phyloP scores from a whole-genome alignment of 2,329 filamentous ascomycete genomes.

The Colletotrichum australisinense region DNA sequence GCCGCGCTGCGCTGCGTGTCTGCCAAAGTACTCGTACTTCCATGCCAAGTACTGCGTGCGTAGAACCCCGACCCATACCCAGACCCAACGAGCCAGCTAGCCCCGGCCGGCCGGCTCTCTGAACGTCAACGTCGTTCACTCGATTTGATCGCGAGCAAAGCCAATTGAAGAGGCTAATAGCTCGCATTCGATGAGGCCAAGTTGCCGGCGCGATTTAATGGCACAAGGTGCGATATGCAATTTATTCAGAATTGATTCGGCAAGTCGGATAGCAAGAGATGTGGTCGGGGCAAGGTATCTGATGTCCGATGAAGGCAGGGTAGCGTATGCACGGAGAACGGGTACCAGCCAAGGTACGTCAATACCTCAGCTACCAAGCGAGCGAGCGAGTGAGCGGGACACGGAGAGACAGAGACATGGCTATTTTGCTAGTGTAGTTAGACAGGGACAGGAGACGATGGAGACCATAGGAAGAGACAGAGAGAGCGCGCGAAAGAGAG shows the following conservation, averaged over 20 bases:
- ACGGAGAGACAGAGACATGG: constrained; percentile 8
- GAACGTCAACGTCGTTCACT: constrained; percentile 31
- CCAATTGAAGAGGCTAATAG: constrained; percentile 19
- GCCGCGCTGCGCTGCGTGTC: background rate
- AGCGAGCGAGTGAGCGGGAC: constrained; percentile 18
- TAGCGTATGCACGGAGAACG: constrained; percentile 26
- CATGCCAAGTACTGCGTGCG: background rate
- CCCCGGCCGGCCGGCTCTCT: constrained; percentile 31
- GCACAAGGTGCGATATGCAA: background rate
- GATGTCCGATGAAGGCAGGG: constrained; percentile 26
- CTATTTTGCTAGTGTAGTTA: background rate
- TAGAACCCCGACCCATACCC: constrained; percentile 5
- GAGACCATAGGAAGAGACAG: background rate
- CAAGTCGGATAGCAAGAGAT: constrained; percentile 8
- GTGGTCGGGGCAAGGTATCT: constrained; percentile 23
- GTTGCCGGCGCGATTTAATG: background rate
- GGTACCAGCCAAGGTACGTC: constrained; percentile 20
- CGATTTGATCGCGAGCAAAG: constrained; percentile 10
- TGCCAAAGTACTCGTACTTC: background rate
- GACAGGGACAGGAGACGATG: constrained; percentile 3
- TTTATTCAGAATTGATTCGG: constrained; percentile 4
- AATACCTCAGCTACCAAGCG: background rate
- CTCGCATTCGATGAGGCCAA: background rate
- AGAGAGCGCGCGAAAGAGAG: background rate
- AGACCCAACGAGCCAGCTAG: constrained; percentile 25